Conservation (phyloP, 1,284 basidiomycete genomes). For the Hemileia vastatrix region DNA sequence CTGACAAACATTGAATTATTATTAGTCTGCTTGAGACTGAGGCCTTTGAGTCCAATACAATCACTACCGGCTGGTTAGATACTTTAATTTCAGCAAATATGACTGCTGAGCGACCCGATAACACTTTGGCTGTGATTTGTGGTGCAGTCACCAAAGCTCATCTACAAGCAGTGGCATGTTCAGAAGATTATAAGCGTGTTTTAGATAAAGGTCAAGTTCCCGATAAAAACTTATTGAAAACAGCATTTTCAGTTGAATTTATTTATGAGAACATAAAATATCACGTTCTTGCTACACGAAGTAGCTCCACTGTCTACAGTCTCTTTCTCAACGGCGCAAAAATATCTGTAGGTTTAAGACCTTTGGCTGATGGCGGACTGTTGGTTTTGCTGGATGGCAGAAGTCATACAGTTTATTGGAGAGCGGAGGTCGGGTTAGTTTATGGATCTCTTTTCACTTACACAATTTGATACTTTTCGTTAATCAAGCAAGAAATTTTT, state of each 20-base stretch:
- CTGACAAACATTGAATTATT: too few relatives aligned
- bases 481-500: not conserved
- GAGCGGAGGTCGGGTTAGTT: constrained; percentile 72
- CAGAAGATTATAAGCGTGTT: constrained; percentile 86
- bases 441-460: not conserved
- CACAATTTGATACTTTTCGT: not conserved
- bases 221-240: constrained; percentile 85
- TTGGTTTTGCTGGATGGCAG: constrained; percentile 83
- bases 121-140: constrained; percentile 84
- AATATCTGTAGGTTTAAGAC: constrained; percentile 77
- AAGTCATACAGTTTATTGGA: constrained; percentile 96
- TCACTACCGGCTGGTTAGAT: constrained; percentile 98
- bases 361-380: constrained; percentile 88
- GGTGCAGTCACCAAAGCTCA: constrained; percentile 96
- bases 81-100: constrained; percentile 88
- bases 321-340: constrained; percentile 92
- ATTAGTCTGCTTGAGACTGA: constrained; percentile 95
- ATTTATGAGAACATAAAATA: constrained; percentile 96
- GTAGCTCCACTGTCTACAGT: constrained; percentile 77
- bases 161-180: constrained; percentile 76
- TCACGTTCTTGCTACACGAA: constrained; percentile 89
- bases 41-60: constrained; percentile 91
- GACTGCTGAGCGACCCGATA: constrained; percentile 90
- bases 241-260: constrained; percentile 83
- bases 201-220: constrained; percentile 98